phyloP scores from a whole-genome alignment of 352 stramenopile species.

The Phytophthora nicotianae region DNA sequence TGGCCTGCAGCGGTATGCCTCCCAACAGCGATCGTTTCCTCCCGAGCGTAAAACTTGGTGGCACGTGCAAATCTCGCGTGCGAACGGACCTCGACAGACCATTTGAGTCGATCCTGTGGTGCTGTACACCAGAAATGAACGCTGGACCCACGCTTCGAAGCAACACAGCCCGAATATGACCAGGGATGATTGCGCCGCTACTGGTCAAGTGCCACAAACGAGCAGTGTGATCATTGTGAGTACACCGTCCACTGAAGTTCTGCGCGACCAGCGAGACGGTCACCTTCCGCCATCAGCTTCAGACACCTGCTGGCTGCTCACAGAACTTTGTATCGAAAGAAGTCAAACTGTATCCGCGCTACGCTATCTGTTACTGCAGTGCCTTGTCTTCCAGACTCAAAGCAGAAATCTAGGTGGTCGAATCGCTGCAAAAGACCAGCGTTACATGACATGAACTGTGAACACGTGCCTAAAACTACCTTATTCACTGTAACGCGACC shows the following conservation, averaged over 20 bases:
- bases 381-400: background rate
- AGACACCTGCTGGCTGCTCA: conserved; percentile 1
- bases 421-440: background rate
- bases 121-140: background rate
- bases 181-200: background rate
- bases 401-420: background rate
- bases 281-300: conserved; percentile 8
- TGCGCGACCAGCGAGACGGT: conserved; percentile 27
- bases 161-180: background rate
- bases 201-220: background rate
- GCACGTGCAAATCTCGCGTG: conserved; percentile 28
- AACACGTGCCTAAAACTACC: background rate
- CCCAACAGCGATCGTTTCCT: background rate
- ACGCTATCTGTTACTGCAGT: background rate
- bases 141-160: conserved; percentile 12
- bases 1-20: conserved; percentile 4
- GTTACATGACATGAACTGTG: background rate
- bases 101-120: background rate
- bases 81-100: conserved; percentile 11
- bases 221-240: background rate
- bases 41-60: conserved; percentile 8
- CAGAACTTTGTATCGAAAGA: background rate
- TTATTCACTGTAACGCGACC: background rate
- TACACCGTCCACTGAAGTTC: conserved; percentile 14
- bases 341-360: conserved; percentile 1